Conservation (phyloP, 345 rosid species). For the Syzygium jambos region DNA sequence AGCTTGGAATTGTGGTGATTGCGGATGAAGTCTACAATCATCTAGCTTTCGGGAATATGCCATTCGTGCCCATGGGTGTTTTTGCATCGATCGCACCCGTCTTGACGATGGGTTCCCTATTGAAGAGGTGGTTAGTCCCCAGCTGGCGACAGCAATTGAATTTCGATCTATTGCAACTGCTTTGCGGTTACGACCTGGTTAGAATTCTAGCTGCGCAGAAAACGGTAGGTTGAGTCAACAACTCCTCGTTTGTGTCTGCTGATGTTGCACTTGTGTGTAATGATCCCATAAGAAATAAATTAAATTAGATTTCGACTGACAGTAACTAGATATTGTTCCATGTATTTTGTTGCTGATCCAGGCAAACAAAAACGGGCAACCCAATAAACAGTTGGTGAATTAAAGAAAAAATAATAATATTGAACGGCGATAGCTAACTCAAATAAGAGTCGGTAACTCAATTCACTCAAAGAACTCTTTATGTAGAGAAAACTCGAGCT, state of each 20-base stretch:
- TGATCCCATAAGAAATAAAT: not conserved
- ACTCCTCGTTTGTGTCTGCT: not conserved
- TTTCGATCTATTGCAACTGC: not conserved
- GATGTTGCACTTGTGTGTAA: not conserved
- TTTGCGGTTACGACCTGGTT: not conserved
- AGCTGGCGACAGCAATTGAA: conserved; percentile 45
- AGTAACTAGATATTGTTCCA: too few relatives aligned
- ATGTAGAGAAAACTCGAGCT: not conserved
- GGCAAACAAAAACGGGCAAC: too few relatives aligned
- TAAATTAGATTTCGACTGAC: too few relatives aligned
- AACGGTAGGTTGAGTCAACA: not conserved
- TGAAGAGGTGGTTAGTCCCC: conserved; percentile 72
- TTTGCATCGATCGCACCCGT: conserved; percentile 49
- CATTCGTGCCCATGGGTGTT: conserved; percentile 58
- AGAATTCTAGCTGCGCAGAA: not conserved
- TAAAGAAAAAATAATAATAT: too few relatives aligned
- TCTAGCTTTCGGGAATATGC: conserved; percentile 36
- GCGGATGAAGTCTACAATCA: conserved; percentile 61
- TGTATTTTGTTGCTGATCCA: too few relatives aligned
- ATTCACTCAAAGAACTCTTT: too few relatives aligned
- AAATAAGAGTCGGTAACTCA: too few relatives aligned
- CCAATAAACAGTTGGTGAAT: too few relatives aligned
- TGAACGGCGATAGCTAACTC: too few relatives aligned
- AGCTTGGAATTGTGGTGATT: conserved; percentile 59
- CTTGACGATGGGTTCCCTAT: conserved; percentile 55